phyloP scores from a whole-genome alignment of 176 grass and related monocot genomes.

The Metroxylon sagu region DNA sequence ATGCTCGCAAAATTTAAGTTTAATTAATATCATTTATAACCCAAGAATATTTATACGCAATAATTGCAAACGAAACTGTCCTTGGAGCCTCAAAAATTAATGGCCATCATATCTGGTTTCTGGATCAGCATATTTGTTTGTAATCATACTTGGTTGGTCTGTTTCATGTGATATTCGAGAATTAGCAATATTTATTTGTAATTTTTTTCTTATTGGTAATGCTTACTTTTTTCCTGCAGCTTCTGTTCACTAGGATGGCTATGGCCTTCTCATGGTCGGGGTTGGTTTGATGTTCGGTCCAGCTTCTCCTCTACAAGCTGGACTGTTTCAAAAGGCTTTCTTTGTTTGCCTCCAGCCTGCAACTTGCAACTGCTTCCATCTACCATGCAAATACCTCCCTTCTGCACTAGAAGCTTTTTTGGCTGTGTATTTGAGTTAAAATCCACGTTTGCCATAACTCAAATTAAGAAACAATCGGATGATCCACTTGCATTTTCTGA shows the following conservation, averaged over 20 bases:
- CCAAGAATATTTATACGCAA: no score
- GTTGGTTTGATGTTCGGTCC: conserved; percentile 88
- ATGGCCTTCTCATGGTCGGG: conserved; percentile 89
- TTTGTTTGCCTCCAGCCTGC: no score
- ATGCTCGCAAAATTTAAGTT: no score
- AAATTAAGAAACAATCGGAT: no score
- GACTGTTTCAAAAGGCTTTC: conserved; percentile 68
- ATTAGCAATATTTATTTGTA: neutral
- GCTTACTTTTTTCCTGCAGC: conserved; percentile 27
- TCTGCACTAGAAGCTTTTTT: no score
- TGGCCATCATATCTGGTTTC: conserved; percentile 38
- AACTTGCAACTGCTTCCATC: no score
- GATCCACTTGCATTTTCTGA: no score
- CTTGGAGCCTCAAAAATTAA: conserved; percentile 18
- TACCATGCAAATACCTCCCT: no score
- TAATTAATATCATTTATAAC: no score
- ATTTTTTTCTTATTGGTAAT: conserved; percentile 2
- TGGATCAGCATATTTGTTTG: conserved; percentile 53
- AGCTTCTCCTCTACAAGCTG: conserved; percentile 66
- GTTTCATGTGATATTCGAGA: conserved; percentile 9
- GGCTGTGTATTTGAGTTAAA: no score
- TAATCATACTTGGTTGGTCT: conserved; percentile 76
- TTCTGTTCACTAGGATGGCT: conserved; percentile 88
- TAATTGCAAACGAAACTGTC: no score
- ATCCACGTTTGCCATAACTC: no score